These are phyloP conservation scores for Penicillium sp. DNA, from an alignment of 2,329 filamentous ascomycete species.

Conservation along the genomic window DNA sequence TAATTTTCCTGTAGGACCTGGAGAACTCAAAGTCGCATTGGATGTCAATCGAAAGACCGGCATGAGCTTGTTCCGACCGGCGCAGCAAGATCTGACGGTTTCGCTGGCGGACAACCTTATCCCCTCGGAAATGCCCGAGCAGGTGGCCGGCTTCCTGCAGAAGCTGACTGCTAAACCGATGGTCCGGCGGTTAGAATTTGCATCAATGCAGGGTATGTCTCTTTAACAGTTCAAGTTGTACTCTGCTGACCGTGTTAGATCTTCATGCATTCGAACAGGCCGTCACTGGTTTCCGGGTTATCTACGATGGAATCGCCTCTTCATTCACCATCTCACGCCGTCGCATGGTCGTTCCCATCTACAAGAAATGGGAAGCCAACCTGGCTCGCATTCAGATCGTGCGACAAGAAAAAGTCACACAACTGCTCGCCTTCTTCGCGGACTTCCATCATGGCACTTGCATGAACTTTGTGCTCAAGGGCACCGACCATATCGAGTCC, in stretches of 20 bases:
- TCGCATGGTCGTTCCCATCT: constrained; percentile 84
- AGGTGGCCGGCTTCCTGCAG: constrained; percentile 60
- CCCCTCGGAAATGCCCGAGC: constrained; percentile 56
- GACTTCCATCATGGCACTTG: constrained; percentile 81
- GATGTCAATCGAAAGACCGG: constrained; percentile 58
- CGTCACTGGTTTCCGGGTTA: constrained; percentile 71
- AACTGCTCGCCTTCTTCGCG: constrained; percentile 81
- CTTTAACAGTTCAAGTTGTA: background rate
- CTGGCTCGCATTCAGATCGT: constrained; percentile 75
- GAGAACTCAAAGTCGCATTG: constrained; percentile 64
- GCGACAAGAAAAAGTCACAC: constrained; percentile 66
- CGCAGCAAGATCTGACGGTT: constrained; percentile 71
- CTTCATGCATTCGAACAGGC: constrained; percentile 74
- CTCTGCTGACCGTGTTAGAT: constrained; percentile 43
- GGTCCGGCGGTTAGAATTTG: constrained; percentile 66
- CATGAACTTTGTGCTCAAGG: constrained; percentile 82
- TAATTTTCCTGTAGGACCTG: constrained; percentile 47
- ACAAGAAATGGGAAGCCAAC: constrained; percentile 90
- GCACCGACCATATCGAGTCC: constrained; percentile 74
- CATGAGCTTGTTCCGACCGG: constrained; percentile 63
- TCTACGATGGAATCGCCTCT: constrained; percentile 66
- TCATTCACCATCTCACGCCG: constrained; percentile 77
- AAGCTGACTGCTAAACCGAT: constrained; percentile 55
- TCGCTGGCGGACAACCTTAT: constrained; percentile 66
- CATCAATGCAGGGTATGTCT: constrained; percentile 45